Evolutionary conservation across 2,329 filamentous ascomycete genomes (phyloP).

Genomic region (Lasiodiplodia hormozganensis): DNA sequence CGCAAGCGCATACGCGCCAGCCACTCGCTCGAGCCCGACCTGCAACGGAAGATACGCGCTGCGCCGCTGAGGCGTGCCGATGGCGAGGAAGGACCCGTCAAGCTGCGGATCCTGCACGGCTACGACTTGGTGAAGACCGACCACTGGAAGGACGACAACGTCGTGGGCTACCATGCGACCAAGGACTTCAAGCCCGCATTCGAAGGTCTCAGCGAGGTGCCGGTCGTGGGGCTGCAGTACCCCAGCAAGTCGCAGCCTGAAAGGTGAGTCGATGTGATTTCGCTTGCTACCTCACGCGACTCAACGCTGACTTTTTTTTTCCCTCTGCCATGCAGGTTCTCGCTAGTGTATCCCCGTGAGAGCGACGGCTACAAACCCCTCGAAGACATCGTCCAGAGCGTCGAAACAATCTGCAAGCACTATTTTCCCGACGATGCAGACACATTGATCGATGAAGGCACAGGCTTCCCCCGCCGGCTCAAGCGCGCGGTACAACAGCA

Average conservation of each 20-base stretch:
- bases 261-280: conserved; percentile 57
- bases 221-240: conserved; percentile 77
- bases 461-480: conserved; percentile 77
- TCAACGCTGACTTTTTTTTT: conserved; percentile 32
- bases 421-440: conserved; percentile 76
- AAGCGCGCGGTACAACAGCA: conserved; percentile 75
- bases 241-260: conserved; percentile 76
- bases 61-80: conserved; percentile 29
- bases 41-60: conserved; percentile 39
- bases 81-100: conserved; percentile 32
- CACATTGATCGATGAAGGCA: conserved; percentile 73
- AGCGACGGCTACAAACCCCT: conserved; percentile 70
- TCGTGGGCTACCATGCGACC: conserved; percentile 31
- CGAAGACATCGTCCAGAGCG: conserved; percentile 65
- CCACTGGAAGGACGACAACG: conserved; percentile 33
- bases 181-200: conserved; percentile 61
- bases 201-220: conserved; percentile 51
- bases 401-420: conserved; percentile 68
- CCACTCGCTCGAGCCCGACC: conserved; percentile 46
- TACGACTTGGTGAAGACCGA: conserved; percentile 50
- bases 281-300: conserved; percentile 34
- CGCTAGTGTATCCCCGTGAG: conserved; percentile 79
- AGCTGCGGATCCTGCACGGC: conserved; percentile 47
- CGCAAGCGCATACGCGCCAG: conserved; percentile 46
- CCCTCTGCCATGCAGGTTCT: conserved; percentile 59